Evolutionary conservation across 495 filamentous ascomycete genomes (phyloP).

Genomic region (Penicillium herquei): DNA sequence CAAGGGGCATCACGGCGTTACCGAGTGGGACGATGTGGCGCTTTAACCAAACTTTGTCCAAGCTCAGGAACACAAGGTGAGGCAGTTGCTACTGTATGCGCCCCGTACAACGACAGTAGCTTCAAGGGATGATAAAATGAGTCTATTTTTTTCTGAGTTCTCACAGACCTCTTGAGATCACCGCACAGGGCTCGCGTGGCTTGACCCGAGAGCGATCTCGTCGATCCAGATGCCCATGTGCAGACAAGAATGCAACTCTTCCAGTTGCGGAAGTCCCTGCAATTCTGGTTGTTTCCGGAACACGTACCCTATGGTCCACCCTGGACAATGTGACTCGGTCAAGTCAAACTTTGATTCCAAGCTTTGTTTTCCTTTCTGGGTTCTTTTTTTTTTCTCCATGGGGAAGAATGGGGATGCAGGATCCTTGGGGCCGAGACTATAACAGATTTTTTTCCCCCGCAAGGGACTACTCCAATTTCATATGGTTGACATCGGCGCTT

Average conservation of each 20-base stretch:
- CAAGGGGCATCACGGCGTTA: neutral
- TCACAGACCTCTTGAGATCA: neutral
- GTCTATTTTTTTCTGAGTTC: too few species aligned
- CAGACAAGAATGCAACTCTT: conserved; percentile 14
- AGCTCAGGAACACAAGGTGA: neutral
- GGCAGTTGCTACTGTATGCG: neutral
- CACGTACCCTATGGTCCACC: conserved; percentile 7
- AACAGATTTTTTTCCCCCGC: neutral
- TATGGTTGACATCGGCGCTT: conserved; percentile 14
- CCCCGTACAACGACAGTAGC: too few species aligned
- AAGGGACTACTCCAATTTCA: conserved; percentile 6
- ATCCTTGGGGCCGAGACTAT: neutral
- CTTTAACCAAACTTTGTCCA: neutral
- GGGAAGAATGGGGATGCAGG: neutral
- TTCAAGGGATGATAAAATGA: too few species aligned
- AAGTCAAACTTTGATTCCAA: conserved; percentile 11
- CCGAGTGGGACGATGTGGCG: neutral
- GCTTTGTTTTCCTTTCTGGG: neutral
- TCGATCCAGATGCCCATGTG: conserved; percentile 23
- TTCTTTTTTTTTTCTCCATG: conserved; percentile 7
- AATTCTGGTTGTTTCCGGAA: conserved; percentile 21
- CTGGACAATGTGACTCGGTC: conserved; percentile 10
- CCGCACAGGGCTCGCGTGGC: conserved; percentile 20
- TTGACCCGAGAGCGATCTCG: conserved; percentile 14
- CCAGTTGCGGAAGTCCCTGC: neutral